Evolutionary conservation across 2,329 filamentous ascomycete species (phyloP), one percentile per base, ranked within the genome.

Genomic region (Phialemonium atrogriseum): DNA sequence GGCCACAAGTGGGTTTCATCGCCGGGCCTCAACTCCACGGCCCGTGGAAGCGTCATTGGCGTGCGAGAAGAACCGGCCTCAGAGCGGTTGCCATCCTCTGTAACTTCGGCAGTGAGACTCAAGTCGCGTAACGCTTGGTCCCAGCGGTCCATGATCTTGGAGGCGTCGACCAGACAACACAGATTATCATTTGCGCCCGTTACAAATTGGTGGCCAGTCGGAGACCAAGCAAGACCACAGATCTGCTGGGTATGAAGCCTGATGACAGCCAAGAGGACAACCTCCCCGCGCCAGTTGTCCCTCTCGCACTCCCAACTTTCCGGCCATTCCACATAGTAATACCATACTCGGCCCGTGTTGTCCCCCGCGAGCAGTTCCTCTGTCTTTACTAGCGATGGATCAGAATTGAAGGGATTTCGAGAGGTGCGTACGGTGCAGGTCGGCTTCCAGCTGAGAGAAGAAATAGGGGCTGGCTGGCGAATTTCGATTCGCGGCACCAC

Each of bases 151-250:
- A 77, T 49, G 12, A 89, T 61, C 24, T 73, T 68, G 28, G 70
- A 66, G 3, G 73, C 70, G 32, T 88, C 75, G 53, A 93, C 94
- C 2, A 96, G 66, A 44, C 79, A 83, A 49, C 89, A 93, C 4
- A 77, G 58, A 49, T 96, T 95, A 61, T 98, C 91, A 50, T 98
- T 96, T 15, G 84, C 86, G 6, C 91, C 88, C 5, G 84, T 87
- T 10, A 85, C 86, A 52, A 98, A 88, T 21, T 78, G 68, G 4
- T 68, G 67, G 4, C 86, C 86, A 46, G 84, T 76, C 4, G 66
- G 63, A 3, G 45, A 46, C 47, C 47, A 50, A n/a, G 47, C 27
- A 15, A 98, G 64, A 2, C 89, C 89, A 48, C 91, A 98, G 33
- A 98, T 80, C 50, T 96, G 88, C 56, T 95, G 87, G 2, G 69